Conservation (phyloP, 2,329 filamentous ascomycete species). For the Fusarium temperatum region DNA sequence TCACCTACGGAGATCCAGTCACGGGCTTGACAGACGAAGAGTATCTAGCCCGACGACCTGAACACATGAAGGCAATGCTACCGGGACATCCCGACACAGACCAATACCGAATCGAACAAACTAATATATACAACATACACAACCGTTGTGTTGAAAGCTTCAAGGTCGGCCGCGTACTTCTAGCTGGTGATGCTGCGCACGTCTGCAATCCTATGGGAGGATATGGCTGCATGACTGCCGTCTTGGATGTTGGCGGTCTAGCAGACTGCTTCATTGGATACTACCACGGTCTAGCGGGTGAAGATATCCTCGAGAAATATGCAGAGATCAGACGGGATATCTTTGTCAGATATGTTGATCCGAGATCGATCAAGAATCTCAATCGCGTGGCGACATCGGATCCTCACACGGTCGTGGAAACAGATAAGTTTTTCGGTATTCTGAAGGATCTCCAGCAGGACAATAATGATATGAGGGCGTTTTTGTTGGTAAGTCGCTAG, state of each 20-base stretch:
- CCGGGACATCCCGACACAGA: background rate
- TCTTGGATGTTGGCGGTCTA: background rate
- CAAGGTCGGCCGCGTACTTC: background rate
- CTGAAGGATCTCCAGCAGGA: background rate
- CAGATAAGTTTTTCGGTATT: background rate
- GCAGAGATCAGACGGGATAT: background rate
- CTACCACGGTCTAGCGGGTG: background rate
- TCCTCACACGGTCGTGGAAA: background rate
- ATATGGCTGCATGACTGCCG: conserved; percentile 4
- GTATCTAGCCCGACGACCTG: background rate
- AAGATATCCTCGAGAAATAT: background rate
- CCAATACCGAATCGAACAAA: background rate
- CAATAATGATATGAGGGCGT: background rate
- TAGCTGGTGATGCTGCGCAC: background rate
- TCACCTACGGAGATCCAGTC: background rate
- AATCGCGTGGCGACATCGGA: background rate
- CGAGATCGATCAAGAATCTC: conserved; percentile 1
- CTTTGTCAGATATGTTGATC: conserved; percentile 1
- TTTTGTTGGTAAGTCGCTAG: background rate
- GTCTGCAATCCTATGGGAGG: conserved; percentile 5
- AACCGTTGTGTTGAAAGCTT: background rate
- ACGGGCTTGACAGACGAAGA: background rate
- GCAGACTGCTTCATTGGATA: conserved; percentile 2
- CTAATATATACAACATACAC: conserved; percentile 2
- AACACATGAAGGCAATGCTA: conserved; percentile 1